These are phyloP conservation scores for Staphylotrichum longicolle DNA, from an alignment of 495 filamentous ascomycete genomes.

Conservation along the genomic window DNA sequence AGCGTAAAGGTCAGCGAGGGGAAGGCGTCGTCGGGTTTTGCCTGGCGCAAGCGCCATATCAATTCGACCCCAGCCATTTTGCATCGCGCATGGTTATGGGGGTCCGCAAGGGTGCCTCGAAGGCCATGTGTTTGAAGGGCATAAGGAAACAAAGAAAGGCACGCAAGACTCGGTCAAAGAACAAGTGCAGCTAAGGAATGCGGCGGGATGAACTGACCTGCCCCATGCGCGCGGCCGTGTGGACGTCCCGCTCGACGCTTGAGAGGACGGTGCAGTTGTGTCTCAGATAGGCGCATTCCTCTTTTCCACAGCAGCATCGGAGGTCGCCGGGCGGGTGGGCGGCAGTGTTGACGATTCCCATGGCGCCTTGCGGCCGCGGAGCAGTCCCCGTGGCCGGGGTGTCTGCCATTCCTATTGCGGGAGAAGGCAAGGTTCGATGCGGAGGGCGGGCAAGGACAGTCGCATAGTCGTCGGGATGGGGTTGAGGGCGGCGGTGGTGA, in stretches of 20 bases:
- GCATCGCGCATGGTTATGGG: neutral
- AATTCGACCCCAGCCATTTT: slow-evolving; percentile 18
- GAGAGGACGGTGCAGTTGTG: slow-evolving; percentile 75
- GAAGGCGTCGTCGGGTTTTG: slow-evolving; percentile 18
- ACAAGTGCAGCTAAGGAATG: slow-evolving; percentile 23
- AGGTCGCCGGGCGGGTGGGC: slow-evolving; percentile 23
- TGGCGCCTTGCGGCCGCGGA: slow-evolving; percentile 16
- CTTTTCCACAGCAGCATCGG: slow-evolving; percentile 79
- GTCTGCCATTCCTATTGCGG: slow-evolving; percentile 31
- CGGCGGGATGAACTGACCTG: slow-evolving; percentile 60
- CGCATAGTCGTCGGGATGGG: slow-evolving; percentile 23
- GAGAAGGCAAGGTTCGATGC: slow-evolving; percentile 11
- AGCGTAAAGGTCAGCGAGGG: slow-evolving; percentile 51
- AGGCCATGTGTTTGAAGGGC: neutral
- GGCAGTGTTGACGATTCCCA: slow-evolving; percentile 19
- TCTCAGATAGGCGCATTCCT: slow-evolving; percentile 74
- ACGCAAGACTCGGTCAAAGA: slow-evolving; percentile 10
- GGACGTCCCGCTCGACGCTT: slow-evolving; percentile 81
- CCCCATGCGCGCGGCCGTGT: slow-evolving; percentile 78
- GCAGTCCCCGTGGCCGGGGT: slow-evolving; percentile 10
- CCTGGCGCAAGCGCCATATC: slow-evolving; percentile 11
- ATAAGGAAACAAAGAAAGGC: slow-evolving; percentile 10
- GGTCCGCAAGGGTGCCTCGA: neutral
- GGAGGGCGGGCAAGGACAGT: slow-evolving; percentile 12
- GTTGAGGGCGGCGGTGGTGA: neutral